Conservation (phyloP, 148 eudicot genomes). For the Chenopodium quinoa region DNA sequence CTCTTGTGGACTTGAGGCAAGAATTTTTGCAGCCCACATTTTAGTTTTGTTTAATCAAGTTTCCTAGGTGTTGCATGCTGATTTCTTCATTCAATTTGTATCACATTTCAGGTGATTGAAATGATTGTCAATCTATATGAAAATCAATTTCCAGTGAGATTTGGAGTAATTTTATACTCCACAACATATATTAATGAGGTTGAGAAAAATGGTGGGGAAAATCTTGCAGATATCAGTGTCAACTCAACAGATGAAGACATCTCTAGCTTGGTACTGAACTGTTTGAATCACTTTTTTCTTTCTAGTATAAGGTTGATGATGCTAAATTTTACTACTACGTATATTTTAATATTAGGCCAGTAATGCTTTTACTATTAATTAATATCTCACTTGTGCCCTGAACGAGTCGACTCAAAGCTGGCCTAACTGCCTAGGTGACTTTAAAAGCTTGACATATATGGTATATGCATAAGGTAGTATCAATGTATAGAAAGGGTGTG, state of each 20-base stretch:
- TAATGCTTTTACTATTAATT: not conserved
- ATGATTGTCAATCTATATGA: conserved; percentile 62
- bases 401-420: not conserved
- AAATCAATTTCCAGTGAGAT: conserved; percentile 90
- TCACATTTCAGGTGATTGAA: conserved; percentile 58
- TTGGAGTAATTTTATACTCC: conserved; percentile 88
- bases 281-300: not conserved
- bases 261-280: conserved; percentile 61
- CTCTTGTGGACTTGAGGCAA: conserved; percentile 88
- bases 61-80: conserved; percentile 7
- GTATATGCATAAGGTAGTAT: too few relatives aligned
- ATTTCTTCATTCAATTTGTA: conserved; percentile 15
- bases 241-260: conserved; percentile 53
- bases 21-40: conserved; percentile 25
- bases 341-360: not conserved
- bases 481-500: too few relatives aligned
- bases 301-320: not conserved
- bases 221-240: conserved; percentile 31
- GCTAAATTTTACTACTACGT: too few relatives aligned
- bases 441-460: too few relatives aligned
- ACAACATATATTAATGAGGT: conserved; percentile 43
- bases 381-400: not conserved
- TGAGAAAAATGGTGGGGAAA: conserved; percentile 55
- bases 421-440: too few relatives aligned
- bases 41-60: conserved; percentile 5